These are phyloP conservation scores for Diaporthe sp. DNA, from an alignment of 2,329 filamentous ascomycete genomes.

Conservation along the genomic window DNA sequence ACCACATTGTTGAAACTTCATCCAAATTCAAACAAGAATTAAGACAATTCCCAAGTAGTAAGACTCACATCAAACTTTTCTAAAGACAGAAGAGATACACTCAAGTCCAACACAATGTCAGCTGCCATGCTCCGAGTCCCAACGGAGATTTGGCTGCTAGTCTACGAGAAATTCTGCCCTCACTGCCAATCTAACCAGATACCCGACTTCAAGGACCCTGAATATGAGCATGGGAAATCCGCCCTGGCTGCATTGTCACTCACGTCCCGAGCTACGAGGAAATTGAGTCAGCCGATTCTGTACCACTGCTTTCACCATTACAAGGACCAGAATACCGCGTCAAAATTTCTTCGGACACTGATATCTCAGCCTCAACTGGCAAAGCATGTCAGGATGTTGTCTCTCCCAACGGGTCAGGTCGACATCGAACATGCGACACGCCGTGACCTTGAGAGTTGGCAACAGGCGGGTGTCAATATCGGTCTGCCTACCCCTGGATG, in stretches of 20 bases:
- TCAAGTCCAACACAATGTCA: background rate
- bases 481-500: background rate
- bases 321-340: no score
- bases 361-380: background rate
- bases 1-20: no score
- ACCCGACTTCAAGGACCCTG: background rate
- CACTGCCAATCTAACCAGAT: background rate
- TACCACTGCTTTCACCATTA: background rate
- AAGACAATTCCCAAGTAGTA: no score
- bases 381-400: background rate
- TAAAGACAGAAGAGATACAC: no score
- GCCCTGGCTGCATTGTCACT: background rate
- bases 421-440: background rate
- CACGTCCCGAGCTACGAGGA: background rate
- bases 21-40: no score
- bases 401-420: background rate
- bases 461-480: no score
- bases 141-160: background rate
- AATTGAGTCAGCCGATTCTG: background rate
- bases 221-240: background rate
- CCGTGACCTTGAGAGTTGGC: background rate
- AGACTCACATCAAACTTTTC: no score
- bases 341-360: background rate
- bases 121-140: background rate
- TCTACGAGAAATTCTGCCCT: background rate